These are phyloP conservation scores for Blechomonas ayalai DNA, from an alignment of 208 protist genomes.

Conservation along the genomic window DNA sequence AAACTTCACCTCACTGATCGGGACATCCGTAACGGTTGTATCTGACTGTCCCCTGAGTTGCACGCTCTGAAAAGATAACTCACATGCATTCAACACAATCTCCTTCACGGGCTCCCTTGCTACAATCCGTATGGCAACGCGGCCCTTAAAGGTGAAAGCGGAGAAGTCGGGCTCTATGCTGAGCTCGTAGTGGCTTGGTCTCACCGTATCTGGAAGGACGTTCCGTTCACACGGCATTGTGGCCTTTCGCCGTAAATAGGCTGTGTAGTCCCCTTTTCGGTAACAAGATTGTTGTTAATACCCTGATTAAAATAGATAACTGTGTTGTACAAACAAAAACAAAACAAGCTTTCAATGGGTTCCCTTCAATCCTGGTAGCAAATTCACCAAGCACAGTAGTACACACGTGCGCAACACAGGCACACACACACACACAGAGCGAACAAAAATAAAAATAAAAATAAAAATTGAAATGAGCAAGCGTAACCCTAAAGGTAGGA, in stretches of 20 bases:
- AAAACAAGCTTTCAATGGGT: constrained; percentile 3
- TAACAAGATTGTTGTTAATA: constrained; percentile 1
- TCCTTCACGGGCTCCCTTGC: constrained; percentile 9
- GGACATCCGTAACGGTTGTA: constrained; percentile 3
- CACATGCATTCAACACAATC: constrained; percentile 67
- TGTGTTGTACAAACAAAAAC: constrained; percentile 7
- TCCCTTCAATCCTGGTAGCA: background rate
- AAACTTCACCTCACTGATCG: constrained; percentile 13
- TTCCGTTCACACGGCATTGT: constrained; percentile 20
- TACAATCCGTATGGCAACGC: constrained; percentile 43
- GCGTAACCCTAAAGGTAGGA: too few species aligned
- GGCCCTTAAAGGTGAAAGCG: constrained; percentile 47
- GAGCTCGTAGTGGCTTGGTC: constrained; percentile 53
- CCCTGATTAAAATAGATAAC: background rate
- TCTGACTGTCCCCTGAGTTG: constrained; percentile 10
- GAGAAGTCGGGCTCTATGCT: constrained; percentile 49
- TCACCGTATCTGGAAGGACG: constrained; percentile 42
- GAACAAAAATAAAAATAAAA: constrained; percentile 6
- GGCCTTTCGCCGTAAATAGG: background rate
- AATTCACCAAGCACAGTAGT: background rate
- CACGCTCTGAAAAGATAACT: constrained; percentile 35
- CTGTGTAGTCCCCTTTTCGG: background rate
- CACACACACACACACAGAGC: background rate
- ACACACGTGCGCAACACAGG: background rate
- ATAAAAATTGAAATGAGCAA: constrained; percentile 2